These are phyloP conservation scores for Sporothrix pseudoabietina DNA, from an alignment of 2,329 filamentous ascomycete species.

Conservation along the genomic window DNA sequence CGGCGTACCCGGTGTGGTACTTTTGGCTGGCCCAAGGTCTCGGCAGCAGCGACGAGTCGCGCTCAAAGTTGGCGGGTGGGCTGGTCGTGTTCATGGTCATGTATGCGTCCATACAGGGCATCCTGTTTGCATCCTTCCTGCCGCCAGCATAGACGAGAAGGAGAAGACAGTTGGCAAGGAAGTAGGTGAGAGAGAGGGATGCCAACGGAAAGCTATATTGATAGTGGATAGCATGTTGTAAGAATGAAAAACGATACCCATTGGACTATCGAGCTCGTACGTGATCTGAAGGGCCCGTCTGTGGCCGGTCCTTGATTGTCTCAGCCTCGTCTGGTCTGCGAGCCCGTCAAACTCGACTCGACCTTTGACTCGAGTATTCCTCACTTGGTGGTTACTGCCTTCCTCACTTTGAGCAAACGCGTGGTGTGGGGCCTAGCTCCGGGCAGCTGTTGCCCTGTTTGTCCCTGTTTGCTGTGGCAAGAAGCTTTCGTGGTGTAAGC, in stretches of 20 bases:
- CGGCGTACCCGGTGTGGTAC: conserved; percentile 88
- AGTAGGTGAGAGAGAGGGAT: neutral
- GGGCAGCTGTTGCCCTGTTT: neutral
- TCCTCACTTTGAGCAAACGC: neutral
- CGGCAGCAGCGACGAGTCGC: conserved; percentile 28
- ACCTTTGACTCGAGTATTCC: neutral
- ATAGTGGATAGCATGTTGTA: neutral
- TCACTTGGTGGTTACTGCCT: neutral
- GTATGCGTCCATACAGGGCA: conserved; percentile 81
- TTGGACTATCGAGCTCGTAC: neutral
- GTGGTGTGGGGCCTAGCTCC: neutral
- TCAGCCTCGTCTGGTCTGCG: neutral
- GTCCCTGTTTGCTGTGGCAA: neutral
- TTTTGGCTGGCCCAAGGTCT: conserved; percentile 66
- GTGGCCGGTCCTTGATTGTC: neutral
- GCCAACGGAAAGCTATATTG: neutral
- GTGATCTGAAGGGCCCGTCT: neutral
- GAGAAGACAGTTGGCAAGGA: conserved; percentile 4
- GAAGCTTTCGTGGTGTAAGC: neutral
- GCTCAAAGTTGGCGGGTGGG: conserved; percentile 34
- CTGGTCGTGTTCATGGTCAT: conserved; percentile 71
- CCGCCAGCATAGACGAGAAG: conserved; percentile 68
- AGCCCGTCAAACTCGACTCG: neutral
- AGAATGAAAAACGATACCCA: neutral
- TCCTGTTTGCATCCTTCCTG: conserved; percentile 84